phyloP scores from a whole-genome alignment of 2,329 filamentous ascomycete genomes.

The Metarhizium humberi region DNA sequence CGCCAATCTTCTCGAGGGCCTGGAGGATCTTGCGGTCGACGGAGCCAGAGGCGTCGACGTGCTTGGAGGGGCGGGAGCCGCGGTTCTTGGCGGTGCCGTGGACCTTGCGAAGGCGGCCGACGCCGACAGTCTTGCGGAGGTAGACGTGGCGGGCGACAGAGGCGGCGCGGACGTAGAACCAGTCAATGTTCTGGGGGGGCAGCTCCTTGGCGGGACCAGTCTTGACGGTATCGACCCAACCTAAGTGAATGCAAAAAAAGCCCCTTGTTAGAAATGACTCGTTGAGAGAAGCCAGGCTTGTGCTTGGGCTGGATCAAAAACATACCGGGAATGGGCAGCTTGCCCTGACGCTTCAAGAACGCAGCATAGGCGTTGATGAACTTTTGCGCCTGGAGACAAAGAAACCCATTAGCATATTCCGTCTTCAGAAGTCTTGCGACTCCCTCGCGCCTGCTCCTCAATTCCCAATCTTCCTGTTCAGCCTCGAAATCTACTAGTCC shows the following conservation, averaged over 20 bases:
- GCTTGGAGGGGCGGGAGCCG: constrained; percentile 80
- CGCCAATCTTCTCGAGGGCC: constrained; percentile 97
- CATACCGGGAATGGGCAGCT: constrained; percentile 82
- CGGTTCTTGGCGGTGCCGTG: constrained; percentile 98
- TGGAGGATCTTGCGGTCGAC: constrained; percentile 98
- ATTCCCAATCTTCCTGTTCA: constrained; percentile 16
- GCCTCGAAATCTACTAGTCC: constrained; percentile 4
- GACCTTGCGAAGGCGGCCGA: constrained; percentile 92
- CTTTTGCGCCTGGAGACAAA: constrained; percentile 63
- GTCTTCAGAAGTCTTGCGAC: constrained; percentile 66
- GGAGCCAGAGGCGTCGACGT: constrained; percentile 89
- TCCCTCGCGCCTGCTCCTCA: constrained; percentile 61
- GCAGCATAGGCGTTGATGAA: constrained; percentile 80
- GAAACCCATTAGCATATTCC: constrained; percentile 60
- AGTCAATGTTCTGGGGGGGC: constrained; percentile 95
- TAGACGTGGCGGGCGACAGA: constrained; percentile 97
- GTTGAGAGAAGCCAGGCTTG: too few relatives aligned
- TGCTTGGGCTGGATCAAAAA: constrained; percentile 11
- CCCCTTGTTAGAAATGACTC: too few relatives aligned
- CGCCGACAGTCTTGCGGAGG: constrained; percentile 98
- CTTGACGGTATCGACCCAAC: constrained; percentile 99
- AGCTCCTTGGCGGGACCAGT: constrained; percentile 94
- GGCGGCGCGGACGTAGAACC: constrained; percentile 87
- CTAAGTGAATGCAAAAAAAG: constrained; percentile 30
- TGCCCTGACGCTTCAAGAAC: constrained; percentile 91